Evolutionary conservation across 805 yeast species (phyloP).

Genomic region (Candida vaughaniae): DNA sequence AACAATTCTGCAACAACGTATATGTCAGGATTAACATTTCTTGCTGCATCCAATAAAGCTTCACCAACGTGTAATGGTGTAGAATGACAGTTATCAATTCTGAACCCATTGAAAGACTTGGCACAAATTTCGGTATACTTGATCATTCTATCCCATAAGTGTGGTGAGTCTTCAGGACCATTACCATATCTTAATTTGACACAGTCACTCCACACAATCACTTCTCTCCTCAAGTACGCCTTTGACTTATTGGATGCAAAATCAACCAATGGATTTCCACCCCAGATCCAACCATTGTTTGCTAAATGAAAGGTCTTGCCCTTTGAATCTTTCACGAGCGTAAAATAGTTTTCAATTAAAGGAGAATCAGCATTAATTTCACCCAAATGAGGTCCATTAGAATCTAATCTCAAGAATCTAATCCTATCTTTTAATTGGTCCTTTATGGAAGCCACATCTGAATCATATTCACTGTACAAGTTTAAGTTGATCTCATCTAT

Average conservation of each 20-base stretch:
- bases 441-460: conserved; percentile 63
- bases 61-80: conserved; percentile 96
- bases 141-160: conserved; percentile 85
- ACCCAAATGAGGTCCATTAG: conserved; percentile 80
- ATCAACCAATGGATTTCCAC: conserved; percentile 89
- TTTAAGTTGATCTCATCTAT: conserved; percentile 78
- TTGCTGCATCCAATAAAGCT: conserved; percentile 80
- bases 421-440: conserved; percentile 75
- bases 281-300: conserved; percentile 99
- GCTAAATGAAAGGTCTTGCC: conserved; percentile 75
- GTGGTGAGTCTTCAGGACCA: conserved; percentile 79
- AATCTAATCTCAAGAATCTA: conserved; percentile 72
- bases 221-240: conserved; percentile 87
- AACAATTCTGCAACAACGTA: conserved; percentile 94
- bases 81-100: conserved; percentile 95
- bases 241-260: conserved; percentile 80
- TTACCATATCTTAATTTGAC: conserved; percentile 86
- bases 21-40: conserved; percentile 77
- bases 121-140: conserved; percentile 75
- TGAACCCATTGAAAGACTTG: conserved; percentile 73
- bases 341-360: conserved; percentile 83
- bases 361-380: conserved; percentile 51
- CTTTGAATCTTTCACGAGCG: conserved; percentile 53
- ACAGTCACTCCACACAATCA: conserved; percentile 97
- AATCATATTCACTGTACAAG: conserved; percentile 71